Conservation (phyloP, 1,284 basidiomycete species). For the Malassezia dermatis region DNA sequence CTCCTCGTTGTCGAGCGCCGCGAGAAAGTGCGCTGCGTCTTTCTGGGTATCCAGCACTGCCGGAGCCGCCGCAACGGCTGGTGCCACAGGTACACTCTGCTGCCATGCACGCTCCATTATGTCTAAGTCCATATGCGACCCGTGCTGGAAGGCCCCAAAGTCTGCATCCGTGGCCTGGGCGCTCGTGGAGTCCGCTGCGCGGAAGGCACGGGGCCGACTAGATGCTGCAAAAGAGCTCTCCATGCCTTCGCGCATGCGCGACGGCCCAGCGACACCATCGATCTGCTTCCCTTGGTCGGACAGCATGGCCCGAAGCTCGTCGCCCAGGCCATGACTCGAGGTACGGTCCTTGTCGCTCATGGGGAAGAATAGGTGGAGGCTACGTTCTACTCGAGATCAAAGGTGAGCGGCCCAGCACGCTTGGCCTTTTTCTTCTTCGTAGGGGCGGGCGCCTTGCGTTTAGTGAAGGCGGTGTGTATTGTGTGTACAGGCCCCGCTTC, state of each 20-base stretch:
- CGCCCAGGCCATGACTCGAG: not conserved
- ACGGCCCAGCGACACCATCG: not conserved
- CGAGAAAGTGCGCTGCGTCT: conserved; percentile 2
- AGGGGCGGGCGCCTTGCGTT: not conserved
- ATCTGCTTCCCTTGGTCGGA: conserved; percentile 1
- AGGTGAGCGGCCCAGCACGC: conserved; percentile 8
- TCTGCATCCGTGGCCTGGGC: not conserved
- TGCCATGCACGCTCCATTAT: conserved; percentile 14
- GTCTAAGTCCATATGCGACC: not conserved
- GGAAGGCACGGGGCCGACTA: not conserved
- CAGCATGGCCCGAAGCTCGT: conserved; percentile 6
- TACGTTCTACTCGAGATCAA: conserved; percentile 3
- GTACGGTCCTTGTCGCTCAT: conserved; percentile 6
- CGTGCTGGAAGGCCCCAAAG: not conserved
- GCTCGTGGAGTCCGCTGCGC: not conserved
- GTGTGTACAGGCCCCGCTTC: not conserved
- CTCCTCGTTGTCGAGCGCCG: conserved; percentile 5
- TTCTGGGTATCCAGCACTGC: not conserved
- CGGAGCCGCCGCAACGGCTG: not conserved
- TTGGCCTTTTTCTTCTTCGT: conserved; percentile 3
- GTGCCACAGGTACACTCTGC: not conserved
- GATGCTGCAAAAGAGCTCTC: not conserved
- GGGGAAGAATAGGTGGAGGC: not conserved
- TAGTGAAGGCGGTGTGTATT: not conserved
- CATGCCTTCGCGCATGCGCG: conserved; percentile 4